Base-by-base conservation (phyloP, 2,329 filamentous ascomycete species). In the Cordyceps tenuipes region DNA sequence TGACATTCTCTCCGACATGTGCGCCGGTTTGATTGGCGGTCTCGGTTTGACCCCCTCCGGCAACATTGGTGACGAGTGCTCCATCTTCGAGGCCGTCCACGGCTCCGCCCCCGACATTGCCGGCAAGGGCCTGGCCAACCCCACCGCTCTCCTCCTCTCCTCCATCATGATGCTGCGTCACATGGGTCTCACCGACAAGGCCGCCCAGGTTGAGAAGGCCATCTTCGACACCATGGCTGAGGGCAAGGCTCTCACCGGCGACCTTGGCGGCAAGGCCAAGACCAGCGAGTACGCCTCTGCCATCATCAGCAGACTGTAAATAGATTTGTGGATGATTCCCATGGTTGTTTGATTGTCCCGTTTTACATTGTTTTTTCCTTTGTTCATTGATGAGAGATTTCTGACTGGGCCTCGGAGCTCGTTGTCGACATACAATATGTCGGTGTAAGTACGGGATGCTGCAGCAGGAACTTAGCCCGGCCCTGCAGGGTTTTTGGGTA, bases 91-190 rank as follows among this genome's bases (percentile, higher is more conserved):
- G 82, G 94, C 94, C 70, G 94, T 99, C 70, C 94, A 99, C 82
- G 93, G 93, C 69, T 96, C 91, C 66, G 93, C 93, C 62, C 93
- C 93, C 63, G 93, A 97, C 76, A 97, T 97, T 74, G 91, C 91
- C 66, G 93, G 93, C 76, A 91, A 97, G 85, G 89, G 85, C 67
- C 88, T 97, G 68, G 94, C 94, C 71, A 99, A 99, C 85, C 94
- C 94, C 64, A 97, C 94, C 63, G 94, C 94, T 62, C 86, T 99
- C 68, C 86, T 99, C 66, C 88, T 97, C 71, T 90, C 85, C 76
- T 95, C 90, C 75, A 94, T 97, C 81, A 97, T 99, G 94, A 97
- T 99, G 94, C 80, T 99, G 83, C 88, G 94, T 77, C 94, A 99
- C 80, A 97, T 99, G 93, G 87, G 89, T 71, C 83, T 99, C 66